A percentile compares a stretch with the other conserved stretches of the same genome.
These are phyloP conservation scores for Acacia melanoxylon DNA, from an alignment of 306 rosid species.

Conservation along the genomic window DNA sequence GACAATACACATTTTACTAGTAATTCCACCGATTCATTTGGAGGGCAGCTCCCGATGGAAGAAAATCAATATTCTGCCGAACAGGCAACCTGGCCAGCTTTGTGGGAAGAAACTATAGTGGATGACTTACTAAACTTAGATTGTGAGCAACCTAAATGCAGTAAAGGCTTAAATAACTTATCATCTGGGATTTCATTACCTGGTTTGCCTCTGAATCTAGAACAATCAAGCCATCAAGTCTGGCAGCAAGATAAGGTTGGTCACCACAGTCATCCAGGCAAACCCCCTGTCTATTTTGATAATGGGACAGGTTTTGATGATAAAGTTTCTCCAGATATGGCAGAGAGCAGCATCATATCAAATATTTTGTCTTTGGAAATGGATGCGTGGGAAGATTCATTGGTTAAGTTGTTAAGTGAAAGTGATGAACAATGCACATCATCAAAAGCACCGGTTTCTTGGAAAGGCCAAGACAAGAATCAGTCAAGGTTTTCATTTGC, in stretches of 20 bases:
- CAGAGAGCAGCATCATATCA: slow-evolving; percentile 55
- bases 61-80: slow-evolving; percentile 31
- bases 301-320: slow-evolving; percentile 7
- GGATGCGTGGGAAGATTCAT: slow-evolving; percentile 51
- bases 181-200: slow-evolving; percentile 30
- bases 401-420: slow-evolving; percentile 47
- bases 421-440: slow-evolving; percentile 37
- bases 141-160: slow-evolving; percentile 17
- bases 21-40: slow-evolving; percentile 26
- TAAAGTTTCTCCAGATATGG: slow-evolving; percentile 41
- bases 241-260: slow-evolving; percentile 39
- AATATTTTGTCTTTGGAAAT: slow-evolving; percentile 52
- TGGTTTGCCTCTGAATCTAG: slow-evolving; percentile 30
- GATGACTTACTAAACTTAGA: slow-evolving; percentile 37
- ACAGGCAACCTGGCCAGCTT: slow-evolving; percentile 41
- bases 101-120: slow-evolving; percentile 46
- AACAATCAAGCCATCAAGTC: slow-evolving; percentile 29
- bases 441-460: slow-evolving; percentile 32
- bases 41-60: slow-evolving; percentile 34
- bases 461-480: slow-evolving; percentile 47
- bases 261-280: slow-evolving; percentile 31
- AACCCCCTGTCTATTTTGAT: slow-evolving; percentile 23
- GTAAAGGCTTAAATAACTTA: slow-evolving; percentile 22
- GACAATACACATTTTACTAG: slow-evolving; percentile 14
- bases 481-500: slow-evolving; percentile 60